Evolutionary conservation across 805 yeast genomes (phyloP), one percentile per base, ranked within the genome.

Genomic region (Yarrowia yakushimensis): DNA sequence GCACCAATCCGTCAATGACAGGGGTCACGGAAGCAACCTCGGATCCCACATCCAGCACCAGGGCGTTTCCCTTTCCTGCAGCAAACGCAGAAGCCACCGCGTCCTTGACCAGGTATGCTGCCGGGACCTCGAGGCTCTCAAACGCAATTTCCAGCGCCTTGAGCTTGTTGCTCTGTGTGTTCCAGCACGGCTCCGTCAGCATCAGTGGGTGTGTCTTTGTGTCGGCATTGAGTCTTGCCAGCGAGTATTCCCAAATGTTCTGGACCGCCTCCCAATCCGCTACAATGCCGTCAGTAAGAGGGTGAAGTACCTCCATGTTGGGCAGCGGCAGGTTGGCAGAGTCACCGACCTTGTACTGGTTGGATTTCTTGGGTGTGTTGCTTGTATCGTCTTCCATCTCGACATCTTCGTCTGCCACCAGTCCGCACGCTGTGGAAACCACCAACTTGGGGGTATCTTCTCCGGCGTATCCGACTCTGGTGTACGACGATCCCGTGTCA

Each of bases 71-170:
- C 87, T 96, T 64, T 86, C 84, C 20, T 88, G 90, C 1, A 92
- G 96, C 91, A 74, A 92, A 92, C 1, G 96, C 85, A 1, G 88
- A 85, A 75, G 96, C 87, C 0, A 96, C 86, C n/a, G 97, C 93
- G 9, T 86, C 80, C 63, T 90, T 86, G 13, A 89, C 91, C 23
- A 89, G 72, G 71, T 86, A 92, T 63, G 89, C 83, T 0, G 96
- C 97, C 37, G 94, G 92, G 67, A 86, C 87, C 36, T 83, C 79
- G 70, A 86, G 80, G 13, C 78, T 75, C 70, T 90, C 97, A 64
- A 88, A 79, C 42, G 87, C 79, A 1, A 83, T 78, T 73, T 91
- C 96, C 70, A 92, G 77, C 8, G 91, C 81, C 67, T 83, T 85
- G 63, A 78, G 79, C 67, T 93, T 84, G 72, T 88, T 87, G 43